A percentile compares a stretch with the other conserved stretches of the same genome.
These are phyloP conservation scores for Mycena capillaripes DNA, from an alignment of 768 basidiomycete genomes.

Conservation along the genomic window DNA sequence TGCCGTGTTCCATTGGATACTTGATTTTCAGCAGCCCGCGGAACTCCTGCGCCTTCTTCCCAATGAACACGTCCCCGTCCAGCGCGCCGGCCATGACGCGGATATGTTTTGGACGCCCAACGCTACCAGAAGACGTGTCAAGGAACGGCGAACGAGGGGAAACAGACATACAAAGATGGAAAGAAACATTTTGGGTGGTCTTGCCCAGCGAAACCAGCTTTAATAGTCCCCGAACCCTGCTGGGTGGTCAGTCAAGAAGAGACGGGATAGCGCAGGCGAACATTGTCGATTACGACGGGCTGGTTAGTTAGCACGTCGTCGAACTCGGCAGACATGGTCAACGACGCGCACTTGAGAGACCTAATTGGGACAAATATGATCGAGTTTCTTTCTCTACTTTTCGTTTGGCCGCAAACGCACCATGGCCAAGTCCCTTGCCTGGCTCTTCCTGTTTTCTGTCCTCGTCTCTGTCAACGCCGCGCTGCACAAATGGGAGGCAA, in stretches of 20 bases:
- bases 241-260: constrained; percentile 43
- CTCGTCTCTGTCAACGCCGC: constrained; percentile 51
- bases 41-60: constrained; percentile 94
- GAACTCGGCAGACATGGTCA: constrained; percentile 84
- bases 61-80: constrained; percentile 97
- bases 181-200: constrained; percentile 99
- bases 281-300: constrained; percentile 99
- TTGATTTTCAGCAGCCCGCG: constrained; percentile 97
- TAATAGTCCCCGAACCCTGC: constrained; percentile 98
- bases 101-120: constrained; percentile 97
- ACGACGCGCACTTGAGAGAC: constrained; percentile 15
- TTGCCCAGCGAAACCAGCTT: constrained; percentile 98
- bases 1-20: constrained; percentile 99
- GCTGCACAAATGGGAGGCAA: constrained; percentile 88
- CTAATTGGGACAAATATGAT: constrained; percentile 24
- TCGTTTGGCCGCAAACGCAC: background rate
- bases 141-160: constrained; percentile 41
- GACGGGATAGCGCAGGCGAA: constrained; percentile 54
- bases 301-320: constrained; percentile 98
- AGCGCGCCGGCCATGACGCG: constrained; percentile 98
- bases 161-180: constrained; percentile 91
- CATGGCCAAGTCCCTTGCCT: constrained; percentile 21
- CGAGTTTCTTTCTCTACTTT: constrained; percentile 4
- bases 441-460: constrained; percentile 20
- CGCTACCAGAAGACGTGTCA: constrained; percentile 61